Base-by-base conservation (phyloP, 257 asterid genomes). In the Anisodus tanguticus region DNA sequence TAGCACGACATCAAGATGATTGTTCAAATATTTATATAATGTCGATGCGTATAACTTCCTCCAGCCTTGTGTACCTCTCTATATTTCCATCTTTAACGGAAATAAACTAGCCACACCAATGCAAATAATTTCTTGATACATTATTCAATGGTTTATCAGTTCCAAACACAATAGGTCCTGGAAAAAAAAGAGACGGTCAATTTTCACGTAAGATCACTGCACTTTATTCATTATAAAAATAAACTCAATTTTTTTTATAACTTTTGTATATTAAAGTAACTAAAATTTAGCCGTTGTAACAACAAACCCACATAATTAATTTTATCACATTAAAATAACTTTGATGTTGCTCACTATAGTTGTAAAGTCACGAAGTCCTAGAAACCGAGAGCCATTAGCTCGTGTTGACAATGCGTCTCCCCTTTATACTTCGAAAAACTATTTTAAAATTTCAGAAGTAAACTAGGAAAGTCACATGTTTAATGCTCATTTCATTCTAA, bases 121-220 rank as follows among this genome's bases (percentile, higher is more conserved):
- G 54, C 71, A 71, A 72, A 16, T 45, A 88, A 78, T 84, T 87
- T 83, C 85, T 82, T 6, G 84, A 63, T 58, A 80, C 84, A 2
- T 76, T 60, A 7, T 70, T 66, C 68, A 90, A n/a, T 1, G 79
- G 77, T 83, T 91, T 87, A 83, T 94, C 84, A 12, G 98, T 90
- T 45, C 89, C 84, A 70, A 95, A 95, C 54, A 93, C 97, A 80
- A 84, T 47, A 57, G 88, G 92, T 12, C 97, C 98, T 95, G 90
- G 90, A 86, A 87, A 87, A 82, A 26, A 82, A 79, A 7, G 17
- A 1, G 3, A 9, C 0, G 7, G 2, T 15, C 9, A 69, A 2
- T 17, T 17, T 41, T 43, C 35, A 43, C 4, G 1, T 70, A 70
- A 8, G 8, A 7, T 70, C 16, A 70, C 26, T 70, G 2, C 17